Conservation (phyloP, 2,329 filamentous ascomycete genomes). For the Plenodomus lindquistii region DNA sequence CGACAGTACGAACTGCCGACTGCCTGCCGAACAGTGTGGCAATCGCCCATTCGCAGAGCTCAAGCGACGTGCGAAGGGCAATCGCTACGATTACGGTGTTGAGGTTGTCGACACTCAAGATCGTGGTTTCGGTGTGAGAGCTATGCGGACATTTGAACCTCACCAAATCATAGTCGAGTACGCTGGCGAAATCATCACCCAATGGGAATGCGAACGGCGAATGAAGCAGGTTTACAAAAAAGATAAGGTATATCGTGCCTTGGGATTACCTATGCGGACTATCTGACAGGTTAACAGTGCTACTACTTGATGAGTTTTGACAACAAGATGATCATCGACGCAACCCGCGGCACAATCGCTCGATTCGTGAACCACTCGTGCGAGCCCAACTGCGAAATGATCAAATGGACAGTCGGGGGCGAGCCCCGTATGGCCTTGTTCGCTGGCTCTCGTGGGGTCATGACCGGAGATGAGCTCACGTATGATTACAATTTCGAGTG, state of each 20-base stretch:
- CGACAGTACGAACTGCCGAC: slow-evolving; percentile 83
- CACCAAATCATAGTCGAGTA: slow-evolving; percentile 99
- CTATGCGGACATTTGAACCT: slow-evolving; percentile 82
- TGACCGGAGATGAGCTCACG: slow-evolving; percentile 93
- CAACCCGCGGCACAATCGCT: slow-evolving; percentile 91
- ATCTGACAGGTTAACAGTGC: slow-evolving; percentile 62
- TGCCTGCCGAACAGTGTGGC: slow-evolving; percentile 72
- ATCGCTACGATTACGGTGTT: slow-evolving; percentile 88
- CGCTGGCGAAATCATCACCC: slow-evolving; percentile 95
- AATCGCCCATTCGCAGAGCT: slow-evolving; percentile 89
- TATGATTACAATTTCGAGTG: slow-evolving; percentile 85
- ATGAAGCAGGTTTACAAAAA: slow-evolving; percentile 95
- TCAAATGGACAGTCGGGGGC: slow-evolving; percentile 93
- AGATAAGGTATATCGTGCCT: slow-evolving; percentile 69
- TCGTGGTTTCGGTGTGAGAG: slow-evolving; percentile 88
- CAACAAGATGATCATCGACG: slow-evolving; percentile 98
- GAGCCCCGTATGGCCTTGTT: slow-evolving; percentile 97
- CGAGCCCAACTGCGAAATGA: slow-evolving; percentile 95
- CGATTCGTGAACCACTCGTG: slow-evolving; percentile 98
- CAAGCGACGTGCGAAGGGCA: slow-evolving; percentile 67
- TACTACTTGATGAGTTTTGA: slow-evolving; percentile 99
- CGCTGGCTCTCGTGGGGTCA: slow-evolving; percentile 84
- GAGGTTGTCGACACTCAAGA: slow-evolving; percentile 91
- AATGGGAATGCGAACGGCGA: slow-evolving; percentile 86
- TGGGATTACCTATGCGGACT: not conserved